Conservation (phyloP, 2,329 filamentous ascomycete genomes). For the Alternaria postmessia region DNA sequence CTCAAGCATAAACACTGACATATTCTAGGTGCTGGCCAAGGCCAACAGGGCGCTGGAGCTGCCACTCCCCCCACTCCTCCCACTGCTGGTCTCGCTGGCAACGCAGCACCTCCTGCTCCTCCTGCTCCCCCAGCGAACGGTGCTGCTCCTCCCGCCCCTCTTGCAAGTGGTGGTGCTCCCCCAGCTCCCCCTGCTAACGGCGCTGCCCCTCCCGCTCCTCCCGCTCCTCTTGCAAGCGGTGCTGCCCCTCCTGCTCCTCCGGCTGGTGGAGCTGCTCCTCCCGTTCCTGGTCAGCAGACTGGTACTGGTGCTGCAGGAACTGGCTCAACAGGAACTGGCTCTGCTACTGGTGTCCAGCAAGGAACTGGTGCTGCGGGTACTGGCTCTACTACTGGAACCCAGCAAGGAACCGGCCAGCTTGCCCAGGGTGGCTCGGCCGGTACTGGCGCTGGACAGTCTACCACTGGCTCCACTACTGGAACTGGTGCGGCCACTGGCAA, state of each 20-base stretch:
- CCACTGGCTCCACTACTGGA: constrained; percentile 1
- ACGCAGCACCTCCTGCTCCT: background rate
- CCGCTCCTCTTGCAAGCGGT: too few species aligned
- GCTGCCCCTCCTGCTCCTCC: too few species aligned
- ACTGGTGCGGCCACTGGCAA: background rate
- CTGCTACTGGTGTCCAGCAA: background rate
- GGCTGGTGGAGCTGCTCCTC: too few species aligned
- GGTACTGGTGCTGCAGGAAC: constrained; percentile 4
- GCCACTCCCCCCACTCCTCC: constrained; percentile 1
- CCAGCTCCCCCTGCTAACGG: too few species aligned
- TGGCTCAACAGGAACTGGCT: background rate
- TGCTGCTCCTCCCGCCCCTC: background rate
- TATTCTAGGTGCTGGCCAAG: background rate
- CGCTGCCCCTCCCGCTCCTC: too few species aligned
- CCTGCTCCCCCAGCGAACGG: background rate
- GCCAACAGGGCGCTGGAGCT: background rate
- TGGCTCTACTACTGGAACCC: background rate
- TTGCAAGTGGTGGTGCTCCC: too few species aligned
- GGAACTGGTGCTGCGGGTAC: background rate
- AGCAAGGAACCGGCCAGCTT: background rate
- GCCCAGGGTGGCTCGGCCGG: background rate
- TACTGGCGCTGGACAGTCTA: background rate
- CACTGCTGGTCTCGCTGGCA: background rate
- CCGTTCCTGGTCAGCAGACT: background rate
- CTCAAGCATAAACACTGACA: background rate